phyloP scores from a whole-genome alignment of 2,329 filamentous ascomycete genomes.

The Diplodia intermedia region DNA sequence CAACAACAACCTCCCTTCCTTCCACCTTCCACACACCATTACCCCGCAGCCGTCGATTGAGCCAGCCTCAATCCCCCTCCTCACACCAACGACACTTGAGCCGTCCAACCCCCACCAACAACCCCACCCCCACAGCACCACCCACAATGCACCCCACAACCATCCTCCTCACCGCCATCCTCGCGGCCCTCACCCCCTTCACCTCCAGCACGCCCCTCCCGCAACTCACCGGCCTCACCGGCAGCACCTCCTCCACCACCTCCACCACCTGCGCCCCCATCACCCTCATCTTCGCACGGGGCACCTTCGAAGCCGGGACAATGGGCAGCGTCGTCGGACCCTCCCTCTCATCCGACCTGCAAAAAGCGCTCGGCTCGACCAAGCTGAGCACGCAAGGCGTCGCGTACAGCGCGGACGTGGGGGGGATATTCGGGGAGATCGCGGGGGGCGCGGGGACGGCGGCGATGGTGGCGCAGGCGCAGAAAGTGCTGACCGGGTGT shows the following conservation, averaged over 20 bases:
- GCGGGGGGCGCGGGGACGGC: constrained; percentile 17
- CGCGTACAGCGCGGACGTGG: constrained; percentile 55
- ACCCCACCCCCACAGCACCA: neutral
- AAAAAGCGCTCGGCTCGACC: constrained; percentile 49
- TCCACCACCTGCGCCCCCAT: constrained; percentile 21
- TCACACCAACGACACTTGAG: too few relatives aligned
- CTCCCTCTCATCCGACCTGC: constrained; percentile 58
- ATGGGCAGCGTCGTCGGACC: constrained; percentile 60
- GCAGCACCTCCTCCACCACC: constrained; percentile 38
- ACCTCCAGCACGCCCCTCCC: neutral
- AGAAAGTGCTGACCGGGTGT: constrained; percentile 48
- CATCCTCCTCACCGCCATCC: neutral
- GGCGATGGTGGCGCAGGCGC: constrained; percentile 55
- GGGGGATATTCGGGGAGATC: constrained; percentile 40
- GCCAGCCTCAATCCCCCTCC: neutral
- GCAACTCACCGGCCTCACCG: constrained; percentile 35
- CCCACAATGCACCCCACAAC: constrained; percentile 3
- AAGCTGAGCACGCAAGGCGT: constrained; percentile 61
- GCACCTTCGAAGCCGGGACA: constrained; percentile 61
- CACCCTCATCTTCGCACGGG: constrained; percentile 64
- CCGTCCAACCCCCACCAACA: too few relatives aligned
- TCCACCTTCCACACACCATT: neutral
- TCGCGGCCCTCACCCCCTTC: neutral
- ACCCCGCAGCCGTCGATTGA: neutral
- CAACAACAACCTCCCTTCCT: neutral